Conservation (phyloP, 768 basidiomycete genomes). For the Fibroporia radiculosa region DNA sequence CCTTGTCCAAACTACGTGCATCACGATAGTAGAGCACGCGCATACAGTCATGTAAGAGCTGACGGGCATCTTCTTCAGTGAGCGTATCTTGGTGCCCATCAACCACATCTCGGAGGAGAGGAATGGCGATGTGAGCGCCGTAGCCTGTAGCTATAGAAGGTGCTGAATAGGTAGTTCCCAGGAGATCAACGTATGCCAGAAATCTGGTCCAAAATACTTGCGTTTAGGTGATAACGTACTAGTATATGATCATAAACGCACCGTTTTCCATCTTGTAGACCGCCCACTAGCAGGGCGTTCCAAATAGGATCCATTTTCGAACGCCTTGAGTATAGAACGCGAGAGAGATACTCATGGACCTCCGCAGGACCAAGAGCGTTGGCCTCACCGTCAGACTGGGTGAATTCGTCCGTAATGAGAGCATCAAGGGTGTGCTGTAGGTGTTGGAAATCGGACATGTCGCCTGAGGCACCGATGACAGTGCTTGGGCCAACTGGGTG, state of each 20-base stretch:
- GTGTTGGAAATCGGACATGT: slow-evolving; percentile 97
- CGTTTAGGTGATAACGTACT: background rate
- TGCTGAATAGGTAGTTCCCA: slow-evolving; percentile 94
- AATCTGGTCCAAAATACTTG: slow-evolving; percentile 45
- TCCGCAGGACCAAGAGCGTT: slow-evolving; percentile 80
- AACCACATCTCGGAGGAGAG: slow-evolving; percentile 83
- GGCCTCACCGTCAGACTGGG: slow-evolving; percentile 75
- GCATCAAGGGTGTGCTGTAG: slow-evolving; percentile 76
- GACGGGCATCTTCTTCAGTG: slow-evolving; percentile 70
- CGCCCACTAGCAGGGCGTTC: slow-evolving; percentile 92
- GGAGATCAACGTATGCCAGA: slow-evolving; percentile 87
- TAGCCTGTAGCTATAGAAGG: slow-evolving; percentile 94
- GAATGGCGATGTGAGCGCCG: slow-evolving; percentile 89
- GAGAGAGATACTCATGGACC: slow-evolving; percentile 87
- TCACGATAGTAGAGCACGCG: slow-evolving; percentile 95
- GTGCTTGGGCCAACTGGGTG: slow-evolving; percentile 79
- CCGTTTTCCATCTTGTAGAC: slow-evolving; percentile 80
- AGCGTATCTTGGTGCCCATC: slow-evolving; percentile 72
- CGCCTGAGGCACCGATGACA: slow-evolving; percentile 86
- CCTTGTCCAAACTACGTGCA: slow-evolving; percentile 93
- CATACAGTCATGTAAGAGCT: slow-evolving; percentile 81
- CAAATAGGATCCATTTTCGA: slow-evolving; percentile 90
- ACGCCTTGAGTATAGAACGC: slow-evolving; percentile 84
- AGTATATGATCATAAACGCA: too few relatives aligned
- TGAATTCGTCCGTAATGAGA: slow-evolving; percentile 70